Evolutionary conservation across 1,284 basidiomycete species (phyloP).

Genomic region (Sphagnurus paluster): DNA sequence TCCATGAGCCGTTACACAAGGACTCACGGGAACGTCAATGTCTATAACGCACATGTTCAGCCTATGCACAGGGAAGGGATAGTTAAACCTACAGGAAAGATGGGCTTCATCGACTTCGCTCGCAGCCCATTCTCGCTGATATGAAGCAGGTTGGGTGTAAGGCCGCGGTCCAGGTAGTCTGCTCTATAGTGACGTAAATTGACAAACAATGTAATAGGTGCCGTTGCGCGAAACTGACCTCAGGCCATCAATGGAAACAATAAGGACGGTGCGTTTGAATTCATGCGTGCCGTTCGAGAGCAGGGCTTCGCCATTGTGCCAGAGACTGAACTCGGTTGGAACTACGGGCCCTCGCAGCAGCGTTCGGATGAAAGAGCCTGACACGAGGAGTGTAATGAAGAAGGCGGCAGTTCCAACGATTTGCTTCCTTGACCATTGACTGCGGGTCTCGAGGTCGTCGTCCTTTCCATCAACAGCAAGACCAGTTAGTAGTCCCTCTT

Average conservation of each 20-base stretch:
- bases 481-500: conserved; percentile 41
- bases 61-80: not conserved
- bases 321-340: conserved; percentile 26
- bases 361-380: conserved; percentile 40
- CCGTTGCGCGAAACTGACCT: conserved; percentile 45
- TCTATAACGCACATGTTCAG: conserved; percentile 39
- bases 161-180: conserved; percentile 78
- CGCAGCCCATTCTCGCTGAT: conserved; percentile 80
- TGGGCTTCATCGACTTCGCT: conserved; percentile 81
- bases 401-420: conserved; percentile 34
- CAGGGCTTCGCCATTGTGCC: conserved; percentile 38
- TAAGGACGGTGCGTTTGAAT: conserved; percentile 77
- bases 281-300: conserved; percentile 75
- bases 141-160: conserved; percentile 79
- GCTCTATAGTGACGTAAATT: conserved; percentile 47
- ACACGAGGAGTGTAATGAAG: conserved; percentile 43
- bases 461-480: conserved; percentile 18
- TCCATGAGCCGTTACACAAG: too few relatives aligned
- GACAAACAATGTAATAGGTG: not conserved
- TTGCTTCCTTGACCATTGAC: conserved; percentile 35
- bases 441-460: conserved; percentile 20
- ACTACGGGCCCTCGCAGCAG: conserved; percentile 26
- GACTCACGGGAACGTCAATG: conserved; percentile 84
- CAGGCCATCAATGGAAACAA: conserved; percentile 87
- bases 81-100: conserved; percentile 72